Conservation (phyloP, 2,329 filamentous ascomycete species). For the Zymoseptoria brevis region DNA sequence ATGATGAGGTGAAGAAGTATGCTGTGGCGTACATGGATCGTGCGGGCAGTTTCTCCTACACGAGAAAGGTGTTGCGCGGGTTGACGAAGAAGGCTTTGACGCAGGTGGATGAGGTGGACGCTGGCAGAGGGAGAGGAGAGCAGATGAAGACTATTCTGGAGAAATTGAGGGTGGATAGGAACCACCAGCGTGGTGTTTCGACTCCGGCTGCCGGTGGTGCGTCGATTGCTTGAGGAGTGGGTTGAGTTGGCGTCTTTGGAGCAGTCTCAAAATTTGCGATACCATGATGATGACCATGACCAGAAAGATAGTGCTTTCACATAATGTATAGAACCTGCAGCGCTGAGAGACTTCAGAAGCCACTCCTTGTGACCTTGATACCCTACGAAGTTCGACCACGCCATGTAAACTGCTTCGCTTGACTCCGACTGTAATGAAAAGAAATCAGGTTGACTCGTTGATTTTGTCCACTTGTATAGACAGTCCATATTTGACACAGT, state of each 20-base stretch:
- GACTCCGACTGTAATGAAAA: background rate
- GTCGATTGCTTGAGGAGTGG: background rate
- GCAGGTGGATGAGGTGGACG: constrained; percentile 37
- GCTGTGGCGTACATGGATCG: constrained; percentile 82
- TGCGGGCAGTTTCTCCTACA: constrained; percentile 85
- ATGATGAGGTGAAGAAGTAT: constrained; percentile 84
- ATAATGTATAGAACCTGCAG: background rate
- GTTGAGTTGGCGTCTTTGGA: background rate
- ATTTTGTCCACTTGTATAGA: background rate
- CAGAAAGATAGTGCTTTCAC: background rate
- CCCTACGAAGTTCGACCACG: background rate
- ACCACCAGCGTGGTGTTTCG: background rate
- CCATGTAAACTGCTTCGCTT: background rate
- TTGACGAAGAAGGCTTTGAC: constrained; percentile 37
- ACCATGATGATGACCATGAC: constrained; percentile 3
- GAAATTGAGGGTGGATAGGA: constrained; percentile 30
- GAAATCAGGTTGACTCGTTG: background rate
- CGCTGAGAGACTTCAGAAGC: background rate
- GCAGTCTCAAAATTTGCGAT: background rate
- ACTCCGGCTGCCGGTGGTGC: background rate
- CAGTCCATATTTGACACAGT: background rate
- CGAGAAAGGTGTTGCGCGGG: constrained; percentile 50
- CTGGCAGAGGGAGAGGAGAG: constrained; percentile 30
- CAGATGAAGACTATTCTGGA: constrained; percentile 32
- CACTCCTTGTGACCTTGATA: background rate